phyloP scores from a whole-genome alignment of 2,329 filamentous ascomycete species.

The Mollisia scopiformis region DNA sequence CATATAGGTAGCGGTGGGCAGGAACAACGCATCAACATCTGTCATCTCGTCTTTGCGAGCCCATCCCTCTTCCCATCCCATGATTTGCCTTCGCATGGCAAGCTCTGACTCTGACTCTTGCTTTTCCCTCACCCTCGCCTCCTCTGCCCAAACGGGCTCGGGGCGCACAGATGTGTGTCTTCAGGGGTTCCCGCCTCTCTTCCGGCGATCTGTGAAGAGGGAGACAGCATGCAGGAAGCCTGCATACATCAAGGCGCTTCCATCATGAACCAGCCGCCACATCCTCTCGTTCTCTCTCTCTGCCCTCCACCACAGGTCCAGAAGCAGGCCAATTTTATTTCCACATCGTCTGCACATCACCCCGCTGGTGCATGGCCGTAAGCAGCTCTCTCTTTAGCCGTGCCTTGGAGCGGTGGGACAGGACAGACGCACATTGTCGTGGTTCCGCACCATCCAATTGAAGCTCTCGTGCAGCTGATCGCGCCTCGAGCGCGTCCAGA shows the following conservation, averaged over 20 bases:
- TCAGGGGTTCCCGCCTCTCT: slow-evolving; percentile 8
- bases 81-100: not conserved
- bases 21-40: not conserved
- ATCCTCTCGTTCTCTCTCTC: slow-evolving; percentile 1
- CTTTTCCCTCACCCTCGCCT: not conserved
- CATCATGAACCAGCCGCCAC: not conserved
- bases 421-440: slow-evolving; percentile 13
- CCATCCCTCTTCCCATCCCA: not conserved
- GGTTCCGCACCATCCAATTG: slow-evolving; percentile 17
- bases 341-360: not conserved
- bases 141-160: not conserved
- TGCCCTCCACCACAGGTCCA: not conserved
- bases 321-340: not conserved
- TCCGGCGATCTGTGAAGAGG: slow-evolving; percentile 1
- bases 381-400: slow-evolving; percentile 4
- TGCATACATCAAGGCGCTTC: slow-evolving; percentile 5
- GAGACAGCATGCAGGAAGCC: not conserved
- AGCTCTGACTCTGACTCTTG: slow-evolving; percentile 1
- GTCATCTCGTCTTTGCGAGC: not conserved
- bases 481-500: slow-evolving; percentile 19
- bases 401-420: not conserved
- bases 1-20: not conserved
- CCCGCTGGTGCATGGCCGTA: slow-evolving; percentile 4
- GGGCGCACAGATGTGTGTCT: slow-evolving; percentile 2
- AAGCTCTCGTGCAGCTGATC: slow-evolving; percentile 9